These are phyloP conservation scores for Sclerotinia borealis DNA, from an alignment of 2,329 filamentous ascomycete species.

Conservation along the genomic window DNA sequence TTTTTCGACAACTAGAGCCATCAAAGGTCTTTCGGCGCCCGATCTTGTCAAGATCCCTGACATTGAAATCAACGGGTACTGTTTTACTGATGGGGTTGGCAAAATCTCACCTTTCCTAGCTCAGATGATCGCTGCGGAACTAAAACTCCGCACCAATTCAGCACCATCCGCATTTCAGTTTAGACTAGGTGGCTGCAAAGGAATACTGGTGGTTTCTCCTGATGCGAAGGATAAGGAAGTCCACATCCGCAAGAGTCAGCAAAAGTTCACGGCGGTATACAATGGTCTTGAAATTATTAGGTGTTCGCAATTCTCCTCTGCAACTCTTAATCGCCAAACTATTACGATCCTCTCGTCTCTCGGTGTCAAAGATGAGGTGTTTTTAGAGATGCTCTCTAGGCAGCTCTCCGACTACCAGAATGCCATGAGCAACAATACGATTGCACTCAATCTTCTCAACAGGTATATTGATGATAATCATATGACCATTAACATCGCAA, in stretches of 20 bases:
- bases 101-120: constrained; percentile 81
- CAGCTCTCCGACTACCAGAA: constrained; percentile 64
- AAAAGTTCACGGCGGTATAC: constrained; percentile 72
- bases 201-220: constrained; percentile 72
- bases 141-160: constrained; percentile 52
- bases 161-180: constrained; percentile 86
- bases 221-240: constrained; percentile 62
- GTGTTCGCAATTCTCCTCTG: constrained; percentile 67
- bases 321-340: constrained; percentile 82
- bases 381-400: constrained; percentile 58
- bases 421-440: constrained; percentile 59
- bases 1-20: constrained; percentile 83
- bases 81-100: constrained; percentile 88
- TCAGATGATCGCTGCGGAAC: constrained; percentile 63
- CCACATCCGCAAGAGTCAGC: constrained; percentile 75
- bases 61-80: constrained; percentile 60
- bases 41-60: constrained; percentile 58
- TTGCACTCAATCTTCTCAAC: constrained; percentile 62
- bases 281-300: constrained; percentile 80
- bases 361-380: constrained; percentile 61
- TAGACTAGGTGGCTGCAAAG: constrained; percentile 87
- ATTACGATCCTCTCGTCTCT: constrained; percentile 79
- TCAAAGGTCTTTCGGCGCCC: constrained; percentile 55
- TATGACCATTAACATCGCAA: constrained; percentile 65
- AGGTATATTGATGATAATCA: constrained; percentile 82